phyloP scores from a whole-genome alignment of 2,329 filamentous ascomycete genomes.

The Exophiala lecanii-corni region DNA sequence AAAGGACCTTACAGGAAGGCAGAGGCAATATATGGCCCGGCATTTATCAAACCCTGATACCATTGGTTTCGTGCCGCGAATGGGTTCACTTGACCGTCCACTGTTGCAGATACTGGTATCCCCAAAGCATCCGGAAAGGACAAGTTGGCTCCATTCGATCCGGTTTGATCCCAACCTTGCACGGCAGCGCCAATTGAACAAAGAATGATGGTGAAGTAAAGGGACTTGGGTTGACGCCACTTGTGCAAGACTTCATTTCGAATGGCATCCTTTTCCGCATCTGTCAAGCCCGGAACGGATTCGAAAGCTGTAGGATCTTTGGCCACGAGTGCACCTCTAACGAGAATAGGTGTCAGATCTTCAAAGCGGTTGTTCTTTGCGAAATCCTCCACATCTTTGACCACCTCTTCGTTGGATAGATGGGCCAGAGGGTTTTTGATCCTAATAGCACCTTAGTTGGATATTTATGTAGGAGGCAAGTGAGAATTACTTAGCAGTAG shows the following conservation, averaged over 20 bases:
- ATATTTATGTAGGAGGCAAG: neutral
- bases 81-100: constrained; percentile 27
- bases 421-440: constrained; percentile 45
- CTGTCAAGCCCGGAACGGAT: constrained; percentile 39
- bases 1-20: constrained; percentile 41
- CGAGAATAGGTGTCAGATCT: constrained; percentile 39
- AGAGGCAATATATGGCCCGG: constrained; percentile 47
- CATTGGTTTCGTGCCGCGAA: constrained; percentile 45
- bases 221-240: constrained; percentile 45
- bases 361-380: constrained; percentile 37
- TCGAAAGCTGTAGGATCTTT: constrained; percentile 46
- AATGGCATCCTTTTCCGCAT: constrained; percentile 40
- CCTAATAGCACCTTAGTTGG: constrained; percentile 26
- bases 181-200: constrained; percentile 51
- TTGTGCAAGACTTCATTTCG: constrained; percentile 45
- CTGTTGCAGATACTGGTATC: constrained; percentile 35
- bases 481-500: constrained; percentile 13
- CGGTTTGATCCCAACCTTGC: constrained; percentile 50
- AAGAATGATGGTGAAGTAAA: constrained; percentile 50
- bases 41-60: constrained; percentile 60
- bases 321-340: constrained; percentile 48
- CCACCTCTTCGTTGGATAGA: constrained; percentile 34
- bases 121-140: constrained; percentile 45
- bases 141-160: constrained; percentile 51
- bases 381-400: constrained; percentile 42